Percentiles rank a stretch among this genome's conserved stretches.
Conservation (phyloP, 192 early-diverging fungal genomes). For the Physocladia obscura region DNA sequence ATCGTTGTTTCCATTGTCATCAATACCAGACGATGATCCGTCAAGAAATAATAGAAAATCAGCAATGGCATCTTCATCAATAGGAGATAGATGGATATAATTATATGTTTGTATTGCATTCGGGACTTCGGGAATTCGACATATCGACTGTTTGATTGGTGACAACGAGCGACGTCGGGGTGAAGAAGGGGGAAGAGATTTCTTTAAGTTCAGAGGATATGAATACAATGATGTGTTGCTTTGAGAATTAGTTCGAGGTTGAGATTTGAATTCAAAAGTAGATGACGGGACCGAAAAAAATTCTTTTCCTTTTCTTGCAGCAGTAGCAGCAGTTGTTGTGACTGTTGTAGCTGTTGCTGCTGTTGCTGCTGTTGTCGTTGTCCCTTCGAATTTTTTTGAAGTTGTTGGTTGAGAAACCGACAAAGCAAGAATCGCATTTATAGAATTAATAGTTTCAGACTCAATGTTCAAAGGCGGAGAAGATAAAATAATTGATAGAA, state of each 20-base stretch:
- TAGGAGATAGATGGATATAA: slow-evolving; percentile 21
- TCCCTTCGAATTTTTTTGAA: too few species aligned
- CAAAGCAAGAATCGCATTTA: too few species aligned
- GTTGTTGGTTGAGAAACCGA: too few species aligned
- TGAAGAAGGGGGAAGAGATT: background rate
- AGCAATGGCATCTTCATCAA: slow-evolving; percentile 33
- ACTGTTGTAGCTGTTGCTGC: background rate
- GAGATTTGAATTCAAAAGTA: background rate
- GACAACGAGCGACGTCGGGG: background rate
- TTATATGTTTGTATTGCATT: slow-evolving; percentile 31
- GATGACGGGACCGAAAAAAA: background rate
- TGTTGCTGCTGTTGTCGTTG: too few species aligned
- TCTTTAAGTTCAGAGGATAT: background rate
- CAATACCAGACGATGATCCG: background rate
- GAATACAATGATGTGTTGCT: background rate
- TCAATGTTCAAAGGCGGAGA: background rate
- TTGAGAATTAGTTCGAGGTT: background rate
- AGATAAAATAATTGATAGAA: background rate
- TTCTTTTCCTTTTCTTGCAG: background rate
- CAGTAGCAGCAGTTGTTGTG: background rate
- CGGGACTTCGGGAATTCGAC: slow-evolving; percentile 5
- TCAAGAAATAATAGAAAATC: slow-evolving; percentile 28
- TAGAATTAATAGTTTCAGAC: background rate
- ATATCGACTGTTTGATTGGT: background rate
- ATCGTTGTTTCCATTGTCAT: too few species aligned